These are phyloP conservation scores for Gamsiella multidivaricata DNA, from an alignment of 192 early-diverging fungal genomes.

Conservation along the genomic window DNA sequence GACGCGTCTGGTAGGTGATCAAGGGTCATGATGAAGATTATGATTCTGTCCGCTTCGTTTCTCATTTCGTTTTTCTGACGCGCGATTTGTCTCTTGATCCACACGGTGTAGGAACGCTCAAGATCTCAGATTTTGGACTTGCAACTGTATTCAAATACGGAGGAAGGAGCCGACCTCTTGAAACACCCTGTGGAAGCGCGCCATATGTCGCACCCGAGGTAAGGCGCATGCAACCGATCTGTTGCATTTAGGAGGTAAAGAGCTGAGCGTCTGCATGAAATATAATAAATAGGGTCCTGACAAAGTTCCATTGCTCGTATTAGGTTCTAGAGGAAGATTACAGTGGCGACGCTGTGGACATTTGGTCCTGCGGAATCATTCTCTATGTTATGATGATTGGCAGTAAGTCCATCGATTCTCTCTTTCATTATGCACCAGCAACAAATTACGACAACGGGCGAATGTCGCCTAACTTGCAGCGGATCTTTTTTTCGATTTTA, in stretches of 20 bases:
- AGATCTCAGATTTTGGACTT: conserved; percentile 79
- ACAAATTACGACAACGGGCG: background rate
- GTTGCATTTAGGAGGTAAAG: background rate
- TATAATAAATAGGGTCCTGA: background rate
- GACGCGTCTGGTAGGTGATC: conserved; percentile 32
- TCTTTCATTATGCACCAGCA: too few species aligned
- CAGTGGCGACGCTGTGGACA: conserved; percentile 70
- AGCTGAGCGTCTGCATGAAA: background rate
- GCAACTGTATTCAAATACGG: conserved; percentile 72
- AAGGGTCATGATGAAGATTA: background rate
- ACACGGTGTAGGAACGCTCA: conserved; percentile 68
- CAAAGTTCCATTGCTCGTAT: background rate
- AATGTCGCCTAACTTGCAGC: background rate
- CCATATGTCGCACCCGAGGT: conserved; percentile 76
- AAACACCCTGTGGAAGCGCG: conserved; percentile 78
- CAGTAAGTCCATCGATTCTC: conserved; percentile 56
- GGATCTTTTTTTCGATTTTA: conserved; percentile 1
- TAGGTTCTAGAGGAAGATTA: conserved; percentile 68
- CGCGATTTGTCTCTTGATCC: too few species aligned
- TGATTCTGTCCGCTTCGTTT: background rate
- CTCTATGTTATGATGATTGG: conserved; percentile 77
- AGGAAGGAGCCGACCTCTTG: conserved; percentile 63
- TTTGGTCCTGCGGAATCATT: conserved; percentile 80
- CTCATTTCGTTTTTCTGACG: background rate
- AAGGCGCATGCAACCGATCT: background rate